Conservation (phyloP, 2,329 filamentous ascomycete genomes). For the Colletotrichum cereale region DNA sequence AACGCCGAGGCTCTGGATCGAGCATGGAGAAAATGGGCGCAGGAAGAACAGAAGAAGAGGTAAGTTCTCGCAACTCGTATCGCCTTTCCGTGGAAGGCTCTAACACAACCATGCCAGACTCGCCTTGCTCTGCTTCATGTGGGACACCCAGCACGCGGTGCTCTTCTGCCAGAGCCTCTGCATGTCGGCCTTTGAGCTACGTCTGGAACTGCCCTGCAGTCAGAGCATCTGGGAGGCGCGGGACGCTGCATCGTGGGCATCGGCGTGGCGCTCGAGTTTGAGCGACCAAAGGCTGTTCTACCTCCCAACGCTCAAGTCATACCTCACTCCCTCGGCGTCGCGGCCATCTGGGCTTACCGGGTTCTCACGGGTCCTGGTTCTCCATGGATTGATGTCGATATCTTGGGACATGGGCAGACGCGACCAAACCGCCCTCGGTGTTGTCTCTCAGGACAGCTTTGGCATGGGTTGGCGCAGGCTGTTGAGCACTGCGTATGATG, state of each 20-base stretch:
- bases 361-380: slow-evolving; percentile 64
- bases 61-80: slow-evolving; percentile 41
- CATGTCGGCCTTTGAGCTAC: slow-evolving; percentile 74
- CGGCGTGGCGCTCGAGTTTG: slow-evolving; percentile 48
- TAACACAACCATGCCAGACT: slow-evolving; percentile 50
- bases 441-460: slow-evolving; percentile 45
- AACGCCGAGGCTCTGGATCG: slow-evolving; percentile 55
- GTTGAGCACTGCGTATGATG: slow-evolving; percentile 65
- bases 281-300: slow-evolving; percentile 55
- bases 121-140: slow-evolving; percentile 73
- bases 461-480: slow-evolving; percentile 60
- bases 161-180: slow-evolving; percentile 75
- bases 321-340: slow-evolving; percentile 60
- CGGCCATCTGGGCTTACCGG: slow-evolving; percentile 59
- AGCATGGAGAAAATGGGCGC: slow-evolving; percentile 66
- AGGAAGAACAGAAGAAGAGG: slow-evolving; percentile 70
- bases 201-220: slow-evolving; percentile 67
- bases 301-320: slow-evolving; percentile 66
- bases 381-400: slow-evolving; percentile 74
- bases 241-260: slow-evolving; percentile 64
- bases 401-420: slow-evolving; percentile 72
- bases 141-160: slow-evolving; percentile 75
- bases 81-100: not conserved
- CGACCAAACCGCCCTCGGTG: slow-evolving; percentile 70
- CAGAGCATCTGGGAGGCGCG: slow-evolving; percentile 69